Conservation (phyloP, 306 rosid species). For the Bauhinia variegata region DNA sequence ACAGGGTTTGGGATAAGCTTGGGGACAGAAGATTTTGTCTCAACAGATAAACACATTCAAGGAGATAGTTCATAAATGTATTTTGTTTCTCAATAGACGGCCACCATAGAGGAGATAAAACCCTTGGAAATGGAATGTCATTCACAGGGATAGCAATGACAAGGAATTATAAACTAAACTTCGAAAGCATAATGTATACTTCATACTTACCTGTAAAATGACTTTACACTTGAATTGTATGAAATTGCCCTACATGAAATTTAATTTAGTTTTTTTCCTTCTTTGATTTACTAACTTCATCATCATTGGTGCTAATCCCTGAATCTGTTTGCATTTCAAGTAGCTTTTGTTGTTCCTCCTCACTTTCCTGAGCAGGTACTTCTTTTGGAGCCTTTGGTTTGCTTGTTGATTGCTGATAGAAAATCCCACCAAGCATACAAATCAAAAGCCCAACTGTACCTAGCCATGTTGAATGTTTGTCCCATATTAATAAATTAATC, state of each 20-base stretch:
- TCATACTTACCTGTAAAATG: slow-evolving; percentile 29
- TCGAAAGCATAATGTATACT: slow-evolving; percentile 21
- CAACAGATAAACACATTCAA: too few relatives aligned
- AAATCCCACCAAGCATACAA: slow-evolving; percentile 76
- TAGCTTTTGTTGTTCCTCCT: slow-evolving; percentile 62
- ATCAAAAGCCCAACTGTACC: slow-evolving; percentile 79
- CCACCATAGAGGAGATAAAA: slow-evolving; percentile 6
- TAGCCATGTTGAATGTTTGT: slow-evolving; percentile 77
- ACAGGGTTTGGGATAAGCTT: too few relatives aligned
- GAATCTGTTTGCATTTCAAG: slow-evolving; percentile 60
- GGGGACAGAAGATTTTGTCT: too few relatives aligned
- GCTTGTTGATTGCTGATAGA: slow-evolving; percentile 78
- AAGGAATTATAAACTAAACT: slow-evolving; percentile 30
- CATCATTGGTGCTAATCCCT: slow-evolving; percentile 34
- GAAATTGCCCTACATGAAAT: slow-evolving; percentile 12
- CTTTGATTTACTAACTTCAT: slow-evolving; percentile 43
- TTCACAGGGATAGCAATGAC: slow-evolving; percentile 21
- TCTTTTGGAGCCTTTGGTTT: slow-evolving; percentile 58
- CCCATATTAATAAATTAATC: slow-evolving; percentile 78
- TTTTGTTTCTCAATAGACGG: neutral
- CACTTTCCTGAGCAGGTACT: slow-evolving; percentile 40
- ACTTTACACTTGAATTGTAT: slow-evolving; percentile 32
- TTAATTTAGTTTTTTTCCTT: slow-evolving; percentile 39
- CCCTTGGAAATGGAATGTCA: slow-evolving; percentile 16
- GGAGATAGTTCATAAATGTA: too few relatives aligned